These are phyloP conservation scores for Pseudogymnoascus sp. DNA, from an alignment of 2,329 filamentous ascomycete genomes.

Conservation along the genomic window DNA sequence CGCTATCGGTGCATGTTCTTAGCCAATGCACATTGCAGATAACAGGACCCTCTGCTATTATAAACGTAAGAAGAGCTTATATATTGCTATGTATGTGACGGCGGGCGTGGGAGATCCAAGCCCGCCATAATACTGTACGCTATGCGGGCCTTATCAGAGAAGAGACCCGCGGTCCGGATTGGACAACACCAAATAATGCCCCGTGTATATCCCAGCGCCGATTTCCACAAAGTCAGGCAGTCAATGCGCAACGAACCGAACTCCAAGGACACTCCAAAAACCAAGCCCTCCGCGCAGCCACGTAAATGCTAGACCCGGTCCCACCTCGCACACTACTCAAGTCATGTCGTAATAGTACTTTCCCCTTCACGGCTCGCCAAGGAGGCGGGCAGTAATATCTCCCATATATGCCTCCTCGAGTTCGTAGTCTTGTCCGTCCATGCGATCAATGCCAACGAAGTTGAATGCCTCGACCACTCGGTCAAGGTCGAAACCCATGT, in stretches of 20 bases:
- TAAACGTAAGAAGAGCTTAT: neutral
- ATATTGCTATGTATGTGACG: slow-evolving; percentile 6
- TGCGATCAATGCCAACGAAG: slow-evolving; percentile 71
- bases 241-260: neutral
- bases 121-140: neutral
- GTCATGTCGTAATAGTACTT: neutral
- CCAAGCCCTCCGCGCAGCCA: neutral
- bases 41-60: neutral
- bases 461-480: slow-evolving; percentile 79
- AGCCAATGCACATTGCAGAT: neutral
- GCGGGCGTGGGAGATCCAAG: neutral
- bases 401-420: slow-evolving; percentile 87
- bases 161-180: neutral
- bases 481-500: slow-evolving; percentile 86
- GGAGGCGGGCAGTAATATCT: slow-evolving; percentile 75
- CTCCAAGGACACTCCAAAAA: neutral
- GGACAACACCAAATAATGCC: slow-evolving; percentile 2
- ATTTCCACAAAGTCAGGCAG: neutral
- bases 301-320: neutral
- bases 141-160: neutral
- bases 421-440: slow-evolving; percentile 69
- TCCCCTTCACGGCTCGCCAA: slow-evolving; percentile 54
- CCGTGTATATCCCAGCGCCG: neutral
- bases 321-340: neutral
- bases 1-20: neutral